Evolutionary conservation across 345 rosid genomes (phyloP).

Genomic region (Eucalyptus sideroxylon): DNA sequence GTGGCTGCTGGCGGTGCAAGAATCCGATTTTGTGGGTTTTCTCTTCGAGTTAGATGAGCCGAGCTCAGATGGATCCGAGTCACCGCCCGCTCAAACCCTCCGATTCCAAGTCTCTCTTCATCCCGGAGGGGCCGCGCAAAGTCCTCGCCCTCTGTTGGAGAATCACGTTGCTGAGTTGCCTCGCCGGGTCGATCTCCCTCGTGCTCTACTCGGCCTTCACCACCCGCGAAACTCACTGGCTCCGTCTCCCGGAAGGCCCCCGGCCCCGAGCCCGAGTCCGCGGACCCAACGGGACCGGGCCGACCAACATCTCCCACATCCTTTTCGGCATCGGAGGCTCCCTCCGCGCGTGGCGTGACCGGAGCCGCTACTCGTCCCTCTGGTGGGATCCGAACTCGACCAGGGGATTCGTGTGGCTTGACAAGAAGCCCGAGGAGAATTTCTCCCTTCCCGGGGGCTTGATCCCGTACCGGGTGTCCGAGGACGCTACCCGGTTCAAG

Average conservation of each 20-base stretch:
- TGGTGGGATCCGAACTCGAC: slow-evolving; percentile 55
- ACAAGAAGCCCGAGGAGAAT: slow-evolving; percentile 1
- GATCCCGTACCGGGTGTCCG: slow-evolving; percentile 34
- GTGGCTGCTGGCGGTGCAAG: neutral
- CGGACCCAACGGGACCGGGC: neutral
- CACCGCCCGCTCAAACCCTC: neutral
- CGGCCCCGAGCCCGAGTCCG: neutral
- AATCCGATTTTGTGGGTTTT: neutral
- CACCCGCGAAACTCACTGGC: neutral
- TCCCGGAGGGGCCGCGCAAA: slow-evolving; percentile 23
- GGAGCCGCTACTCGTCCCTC: slow-evolving; percentile 34
- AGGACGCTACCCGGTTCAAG: slow-evolving; percentile 44
- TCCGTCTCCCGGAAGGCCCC: slow-evolving; percentile 6
- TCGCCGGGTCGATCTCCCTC: slow-evolving; percentile 36
- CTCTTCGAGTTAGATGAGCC: neutral
- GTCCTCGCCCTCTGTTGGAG: slow-evolving; percentile 21
- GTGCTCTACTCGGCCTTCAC: slow-evolving; percentile 36
- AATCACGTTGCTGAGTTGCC: slow-evolving; percentile 26
- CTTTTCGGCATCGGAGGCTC: slow-evolving; percentile 61
- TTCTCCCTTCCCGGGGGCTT: neutral
- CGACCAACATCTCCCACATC: slow-evolving; percentile 58
- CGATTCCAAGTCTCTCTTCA: neutral
- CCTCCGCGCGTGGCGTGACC: slow-evolving; percentile 43
- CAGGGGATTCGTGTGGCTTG: slow-evolving; percentile 69
- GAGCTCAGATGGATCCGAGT: neutral